Base-by-base conservation (phyloP, 768 basidiomycete genomes). In the Serendipita sp. region DNA sequence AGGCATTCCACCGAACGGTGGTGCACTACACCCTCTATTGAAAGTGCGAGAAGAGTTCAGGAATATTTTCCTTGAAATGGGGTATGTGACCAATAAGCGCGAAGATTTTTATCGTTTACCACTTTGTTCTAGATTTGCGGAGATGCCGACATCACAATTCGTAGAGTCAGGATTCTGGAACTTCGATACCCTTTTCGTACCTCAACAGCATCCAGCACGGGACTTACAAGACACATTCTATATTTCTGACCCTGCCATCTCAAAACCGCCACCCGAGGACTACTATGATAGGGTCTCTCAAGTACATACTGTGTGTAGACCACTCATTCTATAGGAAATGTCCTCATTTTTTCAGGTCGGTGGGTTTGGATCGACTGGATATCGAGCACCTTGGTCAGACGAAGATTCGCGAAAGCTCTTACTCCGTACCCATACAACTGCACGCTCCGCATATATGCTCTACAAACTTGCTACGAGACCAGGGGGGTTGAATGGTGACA, bases 81-180 rank as follows among this genome's bases (percentile, higher is more conserved):
- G 96, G 95, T 97, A 67, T 62, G 83, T 74, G 3, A 23, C 50
- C 15, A 44, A 48, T 64, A 62, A 31, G 64, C 29, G 3, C 34
- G 44, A 8, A 11, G 15, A 27, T 34, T 3, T 2, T 34, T 15
- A 45, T 34, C 1, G 50, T 63, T 33, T 53, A 66, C 5, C 36
- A 13, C 5, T 18, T n/a, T 29, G 31, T 63, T 18, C 15, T 68
- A 98, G 95, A 8, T 99, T 98, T 75, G 86, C 92, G 55, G 96
- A 99, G 75, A 99, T 99, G 96, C 92, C 94, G 13, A 98, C 96
- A 6, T 84, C 85, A 60, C 84, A 86, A 63, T 99, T 91, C 73
- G 93, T 99, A 64, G 96, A 99, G 75, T 95, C 92, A 23, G 89
- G 88, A 40, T 99, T 98, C 81, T 99, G 96, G 96, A 96, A 93